These are phyloP conservation scores for Suillus luteus DNA, from an alignment of 768 basidiomycete genomes.

Conservation along the genomic window DNA sequence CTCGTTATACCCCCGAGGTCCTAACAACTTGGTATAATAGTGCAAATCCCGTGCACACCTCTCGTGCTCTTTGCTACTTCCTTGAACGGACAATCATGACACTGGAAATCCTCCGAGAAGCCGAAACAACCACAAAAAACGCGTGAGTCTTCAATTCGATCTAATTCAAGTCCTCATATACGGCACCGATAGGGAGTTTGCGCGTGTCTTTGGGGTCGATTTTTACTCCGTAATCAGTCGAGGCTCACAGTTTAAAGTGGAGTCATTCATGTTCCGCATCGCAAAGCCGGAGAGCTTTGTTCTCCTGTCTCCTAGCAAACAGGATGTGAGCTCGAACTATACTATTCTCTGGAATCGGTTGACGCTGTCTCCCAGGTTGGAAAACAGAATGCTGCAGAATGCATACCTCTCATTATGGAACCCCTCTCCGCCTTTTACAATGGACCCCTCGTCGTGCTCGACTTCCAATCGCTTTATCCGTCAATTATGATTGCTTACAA, in stretches of 20 bases:
- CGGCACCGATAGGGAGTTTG: conserved; percentile 76
- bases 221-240: conserved; percentile 94
- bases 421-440: conserved; percentile 92
- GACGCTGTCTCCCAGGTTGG: conserved; percentile 66
- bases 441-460: conserved; percentile 89
- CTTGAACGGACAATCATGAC: conserved; percentile 64
- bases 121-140: conserved; percentile 85
- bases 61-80: conserved; percentile 63
- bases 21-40: conserved; percentile 73
- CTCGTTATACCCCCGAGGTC: conserved; percentile 64
- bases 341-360: not conserved
- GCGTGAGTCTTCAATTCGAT: conserved; percentile 52
- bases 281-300: conserved; percentile 95
- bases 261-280: conserved; percentile 97
- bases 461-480: conserved; percentile 96
- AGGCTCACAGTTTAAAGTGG: conserved; percentile 98
- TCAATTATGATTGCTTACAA: conserved; percentile 99
- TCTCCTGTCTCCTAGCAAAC: conserved; percentile 84
- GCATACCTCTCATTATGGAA: conserved; percentile 94
- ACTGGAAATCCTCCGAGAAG: conserved; percentile 77
- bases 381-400: conserved; percentile 93
- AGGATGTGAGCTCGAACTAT: conserved; percentile 56
- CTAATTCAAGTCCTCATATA: not conserved
- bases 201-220: conserved; percentile 95
- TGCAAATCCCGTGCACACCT: conserved; percentile 53